Evolutionary conservation across 306 rosid genomes (phyloP), one percentile per base, ranked within the genome.

Genomic region (Fragaria ananassa): DNA sequence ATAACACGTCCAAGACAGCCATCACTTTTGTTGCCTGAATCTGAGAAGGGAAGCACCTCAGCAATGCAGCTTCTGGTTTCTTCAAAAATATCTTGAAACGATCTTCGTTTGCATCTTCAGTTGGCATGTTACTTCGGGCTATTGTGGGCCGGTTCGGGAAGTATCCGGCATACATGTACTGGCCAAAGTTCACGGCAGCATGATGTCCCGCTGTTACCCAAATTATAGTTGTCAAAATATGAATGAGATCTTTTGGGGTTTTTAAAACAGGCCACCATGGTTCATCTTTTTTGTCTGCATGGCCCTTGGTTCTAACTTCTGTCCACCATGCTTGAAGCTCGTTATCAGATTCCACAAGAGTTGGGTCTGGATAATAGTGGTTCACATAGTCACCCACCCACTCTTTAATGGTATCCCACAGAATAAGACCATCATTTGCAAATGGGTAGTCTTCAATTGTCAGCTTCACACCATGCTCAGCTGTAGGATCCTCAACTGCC

Each of bases 271-370:
- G 85, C 85, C 87, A 84, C 85, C 87, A 83, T 27, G 86, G 79
- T 44, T 83, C 86, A 23, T 83, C 83, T 29, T 83, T 83, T 45
- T 83, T 83, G 80, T 84, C 84, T 25, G 58, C 87, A 14, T 80
- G 84, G 27, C 87, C 87, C 57, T 66, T 39, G 19, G 82, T 78
- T 74, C 82, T 65, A 35, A 84, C 80, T 66, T 84, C 87, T 37
- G 82, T 77, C 87, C 87, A 84, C 87, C 87, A 84, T 18, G 78
- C 74, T 74, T 84, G 87, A 60, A 84, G 82, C 75, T 84, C 87
- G 11, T 65, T n/a, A 58, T 84, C 83, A 10, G 72, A 53, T 27
- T 77, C 79, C 0, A 84, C 56, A n/a, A 56, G 51, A 47, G 14
- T 70, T 44, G 82, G 62, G 11, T 81, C 42, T 35, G 75, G 47